Conservation (phyloP, 2,329 filamentous ascomycete genomes). For the Venturia effusa region DNA sequence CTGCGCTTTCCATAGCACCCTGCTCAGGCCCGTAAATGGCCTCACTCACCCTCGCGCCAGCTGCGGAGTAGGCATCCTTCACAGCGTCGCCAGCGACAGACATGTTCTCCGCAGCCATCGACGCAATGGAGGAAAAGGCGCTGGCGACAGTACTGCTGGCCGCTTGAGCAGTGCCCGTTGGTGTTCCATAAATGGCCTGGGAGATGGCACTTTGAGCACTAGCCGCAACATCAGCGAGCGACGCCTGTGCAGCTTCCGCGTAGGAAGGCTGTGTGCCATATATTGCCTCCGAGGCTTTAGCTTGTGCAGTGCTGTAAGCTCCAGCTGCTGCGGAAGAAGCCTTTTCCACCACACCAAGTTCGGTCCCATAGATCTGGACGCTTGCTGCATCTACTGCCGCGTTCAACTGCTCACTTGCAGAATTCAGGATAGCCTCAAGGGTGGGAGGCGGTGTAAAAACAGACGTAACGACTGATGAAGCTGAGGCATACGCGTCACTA, state of each 20-base stretch:
- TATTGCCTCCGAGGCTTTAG: constrained; percentile 41
- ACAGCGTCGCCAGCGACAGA: constrained; percentile 15
- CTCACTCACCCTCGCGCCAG: constrained; percentile 27
- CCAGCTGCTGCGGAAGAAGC: constrained; percentile 43
- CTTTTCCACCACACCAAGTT: constrained; percentile 42
- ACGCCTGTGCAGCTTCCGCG: constrained; percentile 41
- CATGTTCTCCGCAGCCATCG: constrained; percentile 26
- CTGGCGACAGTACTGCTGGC: constrained; percentile 42
- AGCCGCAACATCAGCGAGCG: constrained; percentile 42
- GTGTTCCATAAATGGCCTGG: constrained; percentile 44
- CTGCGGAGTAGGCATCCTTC: constrained; percentile 13
- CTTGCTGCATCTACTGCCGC: constrained; percentile 49
- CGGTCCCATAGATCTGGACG: constrained; percentile 45
- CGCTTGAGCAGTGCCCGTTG: constrained; percentile 40
- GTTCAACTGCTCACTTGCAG: constrained; percentile 46
- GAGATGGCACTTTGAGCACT: constrained; percentile 43
- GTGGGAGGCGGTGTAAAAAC: constrained; percentile 47
- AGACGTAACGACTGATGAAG: constrained; percentile 34
- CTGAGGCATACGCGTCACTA: constrained; percentile 35
- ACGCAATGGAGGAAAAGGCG: constrained; percentile 38
- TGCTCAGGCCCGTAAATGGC: constrained; percentile 38
- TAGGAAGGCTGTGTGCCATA: constrained; percentile 44
- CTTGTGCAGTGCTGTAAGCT: constrained; percentile 39
- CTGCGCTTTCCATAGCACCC: constrained; percentile 34
- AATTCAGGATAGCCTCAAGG: constrained; percentile 46